Base-by-base conservation (phyloP, 73 alveolate species). In the Paramecium caudatum region DNA sequence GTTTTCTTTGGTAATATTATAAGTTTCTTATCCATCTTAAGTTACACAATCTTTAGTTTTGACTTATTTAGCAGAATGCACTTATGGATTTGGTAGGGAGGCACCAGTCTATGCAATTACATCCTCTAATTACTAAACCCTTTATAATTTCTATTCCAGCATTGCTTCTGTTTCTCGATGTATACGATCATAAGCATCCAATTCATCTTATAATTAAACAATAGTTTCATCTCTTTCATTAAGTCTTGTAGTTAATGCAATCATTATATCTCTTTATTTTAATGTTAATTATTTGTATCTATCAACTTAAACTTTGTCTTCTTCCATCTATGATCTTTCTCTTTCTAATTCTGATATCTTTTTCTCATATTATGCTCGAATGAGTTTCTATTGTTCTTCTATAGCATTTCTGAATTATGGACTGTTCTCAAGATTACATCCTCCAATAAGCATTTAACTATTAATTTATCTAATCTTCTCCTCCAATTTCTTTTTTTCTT, bases 171-270 rank as follows among this genome's bases (percentile, higher is more conserved):
- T 93, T 78, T 94, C 98, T 61, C 95, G 82, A 69, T 94, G 98
- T 5, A 93, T 91, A 68, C 96, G 37, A 34, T 94, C 98, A 91
- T 93, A 94, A 21, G 98, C 98, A 94, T 94, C 98, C 5, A 94
- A 90, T 55, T 93, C 99, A 78, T 95, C 99, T 91, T 98, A 98
- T 90, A 98, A 93, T 55, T 97, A 96, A 17, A 98, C 97, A 41
- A 98, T 98, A 43, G 98, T 95, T 91, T 98, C 99, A 91, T 98
- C 99, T 80, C 99, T 94, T 90, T 98, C 99, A 91, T 98, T 98
- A 55, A 98, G 94, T 91, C 99, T 92, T 49, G 97, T 96, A 12
- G 99, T 98, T 48, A 98, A 95, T 13, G 99, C 99, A 27, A 98
- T 97, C 99, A 98, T 98, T 43, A 98, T 98, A 96, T 98, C 99